These are phyloP conservation scores for Periconia digitata DNA, from an alignment of 2,329 filamentous ascomycete species.

Conservation along the genomic window DNA sequence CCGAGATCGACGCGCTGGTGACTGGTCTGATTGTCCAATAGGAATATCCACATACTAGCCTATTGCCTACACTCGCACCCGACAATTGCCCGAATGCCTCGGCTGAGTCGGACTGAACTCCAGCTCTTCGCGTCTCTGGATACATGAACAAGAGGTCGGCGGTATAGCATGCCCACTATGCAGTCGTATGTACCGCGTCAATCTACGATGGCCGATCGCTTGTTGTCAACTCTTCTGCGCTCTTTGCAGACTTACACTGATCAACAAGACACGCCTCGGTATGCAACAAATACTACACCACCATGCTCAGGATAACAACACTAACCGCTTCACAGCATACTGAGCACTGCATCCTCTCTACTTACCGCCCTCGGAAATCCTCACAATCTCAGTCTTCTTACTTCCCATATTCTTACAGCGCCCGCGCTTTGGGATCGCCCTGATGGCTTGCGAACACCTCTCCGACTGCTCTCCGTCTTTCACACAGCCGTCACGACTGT, in stretches of 20 bases:
- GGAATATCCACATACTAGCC: too few relatives aligned
- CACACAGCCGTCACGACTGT: conserved; percentile 65
- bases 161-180: background rate
- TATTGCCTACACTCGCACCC: background rate
- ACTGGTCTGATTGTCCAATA: too few relatives aligned
- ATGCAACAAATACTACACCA: conserved; percentile 17
- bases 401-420: conserved; percentile 70
- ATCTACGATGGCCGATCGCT: conserved; percentile 61
- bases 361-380: conserved; percentile 72
- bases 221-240: conserved; percentile 67
- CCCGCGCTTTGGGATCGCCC: conserved; percentile 70
- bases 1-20: too few relatives aligned
- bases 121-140: conserved; percentile 11
- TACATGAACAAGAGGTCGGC: conserved; percentile 1
- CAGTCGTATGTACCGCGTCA: conserved; percentile 3
- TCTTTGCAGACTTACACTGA: conserved; percentile 61
- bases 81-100: conserved; percentile 22
- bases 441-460: conserved; percentile 63
- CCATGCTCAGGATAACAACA: conserved; percentile 9
- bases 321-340: conserved; percentile 43
- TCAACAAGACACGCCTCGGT: conserved; percentile 63
- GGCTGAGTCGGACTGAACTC: conserved; percentile 26
- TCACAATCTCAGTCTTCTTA: conserved; percentile 71
- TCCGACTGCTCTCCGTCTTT: conserved; percentile 70
- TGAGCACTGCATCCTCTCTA: conserved; percentile 68